Evolutionary conservation across 305 asterid species (phyloP), one percentile per base, ranked within the genome.

Genomic region (Fraxinus greggii): DNA sequence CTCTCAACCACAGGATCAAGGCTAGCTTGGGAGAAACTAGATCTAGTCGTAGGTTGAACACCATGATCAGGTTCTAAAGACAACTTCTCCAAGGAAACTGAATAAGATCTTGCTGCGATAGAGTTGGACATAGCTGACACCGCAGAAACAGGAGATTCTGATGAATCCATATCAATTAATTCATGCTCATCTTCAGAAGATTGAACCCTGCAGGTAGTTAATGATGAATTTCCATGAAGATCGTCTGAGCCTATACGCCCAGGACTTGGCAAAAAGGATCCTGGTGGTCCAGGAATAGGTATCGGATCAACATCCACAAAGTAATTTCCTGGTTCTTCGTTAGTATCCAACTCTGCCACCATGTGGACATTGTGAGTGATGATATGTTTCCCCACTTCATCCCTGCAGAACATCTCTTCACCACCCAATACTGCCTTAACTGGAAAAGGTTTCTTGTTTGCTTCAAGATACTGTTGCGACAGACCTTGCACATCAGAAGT

Each of bases 241-340:
- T 91, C 98, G 87, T 93, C 98, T 0, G 98, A 91, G 81, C 86
- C 85, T 92, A 89, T 91, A 35, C 90, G 96, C 23, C 95, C 94
- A 0, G 98, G 99, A 80, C 99, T 95, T 0, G 98, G 99, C 83
- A 95, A 86, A 87, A 92, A 95, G 1, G 98, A 95, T 76, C 99
- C 99, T 0, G 97, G 98, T 6, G 99, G 99, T 51, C 98, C 99
- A 0, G 99, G 99, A 79, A 95, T 95, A 63, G 94, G 94, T 82
- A 95, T 93, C 31, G 96, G 92, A 84, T 95, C 98, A 29, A 94
- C 98, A 83, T 91, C 95, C 73, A 80, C 86, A 83, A 85, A 91
- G 88, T 91, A 93, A 87, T 89, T 86, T 76, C 97, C 91, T 40
- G 87, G 88, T 67, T 76, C 90, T 51, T 88, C 91, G 69, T 89